These are phyloP conservation scores for Psilocybe cubensis DNA, from an alignment of 768 basidiomycete species.

Conservation along the genomic window DNA sequence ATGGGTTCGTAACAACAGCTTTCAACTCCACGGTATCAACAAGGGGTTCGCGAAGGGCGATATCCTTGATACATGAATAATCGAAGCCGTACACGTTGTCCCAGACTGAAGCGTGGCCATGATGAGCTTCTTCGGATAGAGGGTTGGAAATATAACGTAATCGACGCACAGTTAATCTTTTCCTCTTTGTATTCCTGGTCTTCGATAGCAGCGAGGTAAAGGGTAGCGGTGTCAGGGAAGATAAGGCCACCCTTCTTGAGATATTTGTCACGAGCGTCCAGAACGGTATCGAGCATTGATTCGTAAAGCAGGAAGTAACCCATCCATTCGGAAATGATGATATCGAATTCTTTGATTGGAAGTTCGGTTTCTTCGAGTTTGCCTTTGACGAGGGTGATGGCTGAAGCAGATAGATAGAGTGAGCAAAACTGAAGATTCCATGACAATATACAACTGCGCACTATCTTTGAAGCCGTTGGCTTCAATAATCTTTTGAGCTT, in stretches of 20 bases:
- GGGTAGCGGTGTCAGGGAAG: conserved; percentile 93
- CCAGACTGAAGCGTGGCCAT: conserved; percentile 82
- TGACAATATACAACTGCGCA: conserved; percentile 40
- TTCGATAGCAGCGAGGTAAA: conserved; percentile 97
- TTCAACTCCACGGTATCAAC: conserved; percentile 99
- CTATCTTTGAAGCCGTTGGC: conserved; percentile 96
- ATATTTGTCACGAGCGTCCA: conserved; percentile 96
- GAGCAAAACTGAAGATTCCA: not conserved
- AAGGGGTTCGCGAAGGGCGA: conserved; percentile 93
- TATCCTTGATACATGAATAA: conserved; percentile 99
- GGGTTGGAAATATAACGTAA: not conserved
- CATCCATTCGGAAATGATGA: conserved; percentile 99
- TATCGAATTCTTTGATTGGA: conserved; percentile 92
- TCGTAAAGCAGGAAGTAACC: conserved; percentile 99
- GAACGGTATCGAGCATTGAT: conserved; percentile 98
- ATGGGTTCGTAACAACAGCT: conserved; percentile 93
- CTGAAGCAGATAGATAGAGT: conserved; percentile 41
- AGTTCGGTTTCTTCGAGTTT: conserved; percentile 94
- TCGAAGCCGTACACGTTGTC: conserved; percentile 99
- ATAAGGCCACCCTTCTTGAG: conserved; percentile 89
- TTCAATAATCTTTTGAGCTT: conserved; percentile 95
- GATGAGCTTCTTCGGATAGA: conserved; percentile 4
- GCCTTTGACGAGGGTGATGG: conserved; percentile 94
- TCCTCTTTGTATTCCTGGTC: conserved; percentile 99
- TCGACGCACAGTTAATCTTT: conserved; percentile 93